A percentile compares a stretch with the other conserved stretches of the same genome.
phyloP scores from a whole-genome alignment of 2,329 filamentous ascomycete species.

The Aspergillus sp. region DNA sequence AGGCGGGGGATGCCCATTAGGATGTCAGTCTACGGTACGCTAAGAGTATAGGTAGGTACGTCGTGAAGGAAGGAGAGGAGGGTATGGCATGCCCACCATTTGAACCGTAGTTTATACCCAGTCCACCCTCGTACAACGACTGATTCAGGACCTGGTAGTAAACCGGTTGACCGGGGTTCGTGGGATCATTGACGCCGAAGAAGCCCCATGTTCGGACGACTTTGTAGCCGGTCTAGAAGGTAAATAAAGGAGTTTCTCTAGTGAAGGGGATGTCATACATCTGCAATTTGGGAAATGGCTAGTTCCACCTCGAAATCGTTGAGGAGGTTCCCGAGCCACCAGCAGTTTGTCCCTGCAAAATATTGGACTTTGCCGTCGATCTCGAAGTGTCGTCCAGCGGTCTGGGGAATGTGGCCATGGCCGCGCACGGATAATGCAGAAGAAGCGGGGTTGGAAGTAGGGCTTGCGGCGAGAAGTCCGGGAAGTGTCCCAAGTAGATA shows the following conservation, averaged over 20 bases:
- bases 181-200: conserved; percentile 4
- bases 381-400: background rate
- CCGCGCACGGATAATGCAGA: background rate
- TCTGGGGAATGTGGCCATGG: background rate
- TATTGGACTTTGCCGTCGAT: conserved; percentile 10
- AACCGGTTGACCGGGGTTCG: background rate
- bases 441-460: background rate
- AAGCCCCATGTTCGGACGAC: conserved; percentile 8
- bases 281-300: conserved; percentile 5
- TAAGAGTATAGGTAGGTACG: too few species aligned
- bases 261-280: background rate
- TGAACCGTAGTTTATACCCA: conserved; percentile 5
- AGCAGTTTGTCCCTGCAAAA: conserved; percentile 8
- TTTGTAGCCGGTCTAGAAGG: conserved; percentile 4
- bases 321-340: conserved; percentile 5
- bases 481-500: background rate
- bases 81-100: background rate
- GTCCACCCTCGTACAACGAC: conserved; percentile 1
- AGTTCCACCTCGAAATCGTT: conserved; percentile 3
- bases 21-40: background rate
- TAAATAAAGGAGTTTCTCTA: background rate
- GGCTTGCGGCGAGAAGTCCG: background rate
- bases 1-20: conserved; percentile 48
- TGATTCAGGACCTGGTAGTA: conserved; percentile 9
- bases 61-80: background rate